Percentiles rank a stretch among this genome's conserved stretches.
Evolutionary conservation across 2,329 filamentous ascomycete species (phyloP).

Genomic region (Ceratocystis diversiconidia): DNA sequence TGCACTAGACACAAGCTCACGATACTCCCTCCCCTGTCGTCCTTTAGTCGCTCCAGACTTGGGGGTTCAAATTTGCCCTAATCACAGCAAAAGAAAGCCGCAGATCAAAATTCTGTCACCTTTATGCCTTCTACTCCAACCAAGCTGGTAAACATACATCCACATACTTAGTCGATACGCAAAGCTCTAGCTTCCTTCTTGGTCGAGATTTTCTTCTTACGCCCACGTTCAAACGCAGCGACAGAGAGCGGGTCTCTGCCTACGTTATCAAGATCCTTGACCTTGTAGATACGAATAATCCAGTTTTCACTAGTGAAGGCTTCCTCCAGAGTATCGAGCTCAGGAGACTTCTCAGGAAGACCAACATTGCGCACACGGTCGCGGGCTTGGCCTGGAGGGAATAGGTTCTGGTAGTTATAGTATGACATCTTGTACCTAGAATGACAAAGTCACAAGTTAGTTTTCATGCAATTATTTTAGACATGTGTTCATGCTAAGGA

Average conservation of each 20-base stretch:
- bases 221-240: conserved; percentile 58
- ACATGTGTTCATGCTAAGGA: neutral
- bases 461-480: neutral
- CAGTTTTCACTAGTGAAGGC: conserved; percentile 99
- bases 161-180: conserved; percentile 48
- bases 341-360: conserved; percentile 71
- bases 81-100: conserved; percentile 12
- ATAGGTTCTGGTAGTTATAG: conserved; percentile 88
- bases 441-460: conserved; percentile 16
- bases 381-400: conserved; percentile 76
- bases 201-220: conserved; percentile 63
- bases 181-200: conserved; percentile 59
- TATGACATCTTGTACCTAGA: conserved; percentile 99
- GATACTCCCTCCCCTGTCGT: neutral
- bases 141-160: too few relatives aligned
- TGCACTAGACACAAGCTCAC: neutral
- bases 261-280: conserved; percentile 95
- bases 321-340: conserved; percentile 82
- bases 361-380: conserved; percentile 76
- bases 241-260: conserved; percentile 67
- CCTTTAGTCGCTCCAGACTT: neutral
- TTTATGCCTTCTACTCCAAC: neutral
- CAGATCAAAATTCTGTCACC: conserved; percentile 12
- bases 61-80: neutral
- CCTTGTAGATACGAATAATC: conserved; percentile 99